Evolutionary conservation across 441 rosid species (phyloP).

Genomic region (Dalechampia spathulata): DNA sequence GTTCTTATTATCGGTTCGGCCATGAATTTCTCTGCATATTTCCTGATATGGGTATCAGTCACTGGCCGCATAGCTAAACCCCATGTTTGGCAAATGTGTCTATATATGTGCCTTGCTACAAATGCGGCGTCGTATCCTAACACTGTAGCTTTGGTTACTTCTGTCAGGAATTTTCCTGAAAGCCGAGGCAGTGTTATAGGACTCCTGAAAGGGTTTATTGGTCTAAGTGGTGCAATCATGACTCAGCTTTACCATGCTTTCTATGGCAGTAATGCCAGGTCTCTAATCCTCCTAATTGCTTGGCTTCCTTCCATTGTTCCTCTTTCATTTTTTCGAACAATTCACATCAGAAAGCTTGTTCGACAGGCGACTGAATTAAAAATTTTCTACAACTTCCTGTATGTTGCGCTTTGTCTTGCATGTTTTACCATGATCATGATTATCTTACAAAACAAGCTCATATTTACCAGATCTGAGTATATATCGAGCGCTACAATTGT

Average conservation of each 20-base stretch:
- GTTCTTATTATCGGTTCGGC: conserved; percentile 35
- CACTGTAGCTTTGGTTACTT: conserved; percentile 46
- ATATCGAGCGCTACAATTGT: conserved; percentile 37
- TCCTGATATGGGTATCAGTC: conserved; percentile 60
- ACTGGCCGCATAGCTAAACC: conserved; percentile 36
- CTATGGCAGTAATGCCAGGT: conserved; percentile 20
- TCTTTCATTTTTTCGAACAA: conserved; percentile 17
- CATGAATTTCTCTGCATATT: conserved; percentile 58
- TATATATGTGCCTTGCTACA: conserved; percentile 47
- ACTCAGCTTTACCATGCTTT: conserved; percentile 34
- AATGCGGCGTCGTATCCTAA: conserved; percentile 62
- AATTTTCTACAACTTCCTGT: conserved; percentile 24
- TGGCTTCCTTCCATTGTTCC: conserved; percentile 28
- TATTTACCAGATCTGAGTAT: conserved; percentile 21
- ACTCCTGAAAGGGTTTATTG: conserved; percentile 31
- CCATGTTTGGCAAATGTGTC: conserved; percentile 56
- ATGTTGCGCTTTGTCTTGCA: conserved; percentile 25
- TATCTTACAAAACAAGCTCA: conserved; percentile 27
- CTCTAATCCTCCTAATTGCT: conserved; percentile 31
- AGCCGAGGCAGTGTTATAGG: conserved; percentile 32
- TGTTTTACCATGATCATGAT: conserved; percentile 32
- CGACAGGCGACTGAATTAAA: too few relatives aligned
- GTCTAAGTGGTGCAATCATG: conserved; percentile 36
- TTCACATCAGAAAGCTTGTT: conserved; percentile 18
- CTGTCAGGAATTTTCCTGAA: conserved; percentile 51